Conservation (phyloP, 2,329 filamentous ascomycete genomes). For the Chrysosphaeria jannelii region DNA sequence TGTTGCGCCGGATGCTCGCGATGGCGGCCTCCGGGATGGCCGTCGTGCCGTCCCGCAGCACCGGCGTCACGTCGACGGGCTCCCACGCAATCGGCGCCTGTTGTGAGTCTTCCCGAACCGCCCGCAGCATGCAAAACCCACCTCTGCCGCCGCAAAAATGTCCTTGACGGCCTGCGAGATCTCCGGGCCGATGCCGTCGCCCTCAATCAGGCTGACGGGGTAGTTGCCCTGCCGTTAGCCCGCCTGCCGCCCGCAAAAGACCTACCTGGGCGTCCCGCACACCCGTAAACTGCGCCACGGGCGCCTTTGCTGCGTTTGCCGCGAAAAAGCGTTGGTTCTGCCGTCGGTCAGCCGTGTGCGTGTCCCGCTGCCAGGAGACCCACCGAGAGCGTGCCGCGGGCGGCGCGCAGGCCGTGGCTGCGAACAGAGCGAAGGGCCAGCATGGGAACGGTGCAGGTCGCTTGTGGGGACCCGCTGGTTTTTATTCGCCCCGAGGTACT, state of each 20-base stretch:
- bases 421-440: slow-evolving; percentile 54
- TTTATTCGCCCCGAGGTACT: no score
- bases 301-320: no score
- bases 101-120: no score
- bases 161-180: slow-evolving; percentile 96
- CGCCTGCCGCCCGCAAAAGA: no score
- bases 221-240: slow-evolving; percentile 85
- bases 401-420: slow-evolving; percentile 46
- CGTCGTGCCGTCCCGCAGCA: slow-evolving; percentile 81
- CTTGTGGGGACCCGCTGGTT: no score
- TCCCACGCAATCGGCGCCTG: slow-evolving; percentile 90
- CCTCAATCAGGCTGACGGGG: slow-evolving; percentile 90
- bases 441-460: slow-evolving; percentile 23
- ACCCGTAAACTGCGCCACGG: no score
- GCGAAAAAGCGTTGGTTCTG: no score
- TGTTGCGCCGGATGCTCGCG: slow-evolving; percentile 77
- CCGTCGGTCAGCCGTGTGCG: no score
- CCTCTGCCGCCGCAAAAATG: slow-evolving; percentile 87
- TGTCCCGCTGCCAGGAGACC: no score
- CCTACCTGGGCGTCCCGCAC: no score
- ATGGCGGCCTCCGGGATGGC: slow-evolving; percentile 83
- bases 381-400: no score
- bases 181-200: slow-evolving; percentile 94
- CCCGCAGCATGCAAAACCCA: slow-evolving; percentile 18
- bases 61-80: slow-evolving; percentile 81